phyloP scores from a whole-genome alignment of 2,329 filamentous ascomycete genomes.

The Aaosphaeria arxii region DNA sequence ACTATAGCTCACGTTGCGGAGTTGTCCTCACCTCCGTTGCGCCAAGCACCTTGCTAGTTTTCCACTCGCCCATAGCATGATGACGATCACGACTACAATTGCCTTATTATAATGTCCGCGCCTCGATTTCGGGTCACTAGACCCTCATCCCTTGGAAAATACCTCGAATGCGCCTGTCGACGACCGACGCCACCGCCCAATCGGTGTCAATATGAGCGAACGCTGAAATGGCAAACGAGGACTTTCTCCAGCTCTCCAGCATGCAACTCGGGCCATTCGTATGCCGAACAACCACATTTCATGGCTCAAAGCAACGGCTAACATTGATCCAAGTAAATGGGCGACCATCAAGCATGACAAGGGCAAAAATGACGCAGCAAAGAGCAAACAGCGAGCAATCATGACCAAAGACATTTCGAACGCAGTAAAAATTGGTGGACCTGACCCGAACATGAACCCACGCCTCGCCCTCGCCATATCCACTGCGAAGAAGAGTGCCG shows the following conservation, averaged over 20 bases:
- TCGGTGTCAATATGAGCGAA: too few species aligned
- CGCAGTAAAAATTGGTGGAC: constrained; percentile 75
- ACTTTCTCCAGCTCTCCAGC: constrained; percentile 25
- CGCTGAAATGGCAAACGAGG: constrained; percentile 13
- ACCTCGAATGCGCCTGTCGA: too few species aligned
- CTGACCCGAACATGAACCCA: constrained; percentile 71
- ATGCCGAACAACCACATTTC: constrained; percentile 5
- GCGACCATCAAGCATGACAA: constrained; percentile 96
- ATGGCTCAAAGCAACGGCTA: not conserved
- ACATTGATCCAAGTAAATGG: constrained; percentile 66
- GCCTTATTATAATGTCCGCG: too few species aligned
- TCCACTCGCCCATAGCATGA: too few species aligned
- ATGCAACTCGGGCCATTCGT: constrained; percentile 33
- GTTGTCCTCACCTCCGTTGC: too few species aligned
- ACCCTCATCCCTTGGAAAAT: too few species aligned
- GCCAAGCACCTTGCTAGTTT: too few species aligned
- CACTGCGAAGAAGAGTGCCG: constrained; percentile 78
- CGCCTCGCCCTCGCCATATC: constrained; percentile 70
- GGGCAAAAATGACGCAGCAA: constrained; percentile 77
- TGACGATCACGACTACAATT: too few species aligned
- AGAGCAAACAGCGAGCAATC: constrained; percentile 65
- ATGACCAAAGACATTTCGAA: constrained; percentile 72
- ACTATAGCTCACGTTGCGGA: too few species aligned
- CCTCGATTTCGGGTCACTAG: too few species aligned
- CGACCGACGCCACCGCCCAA: too few species aligned